Conservation (phyloP, 306 rosid species). For the Senna siamea region DNA sequence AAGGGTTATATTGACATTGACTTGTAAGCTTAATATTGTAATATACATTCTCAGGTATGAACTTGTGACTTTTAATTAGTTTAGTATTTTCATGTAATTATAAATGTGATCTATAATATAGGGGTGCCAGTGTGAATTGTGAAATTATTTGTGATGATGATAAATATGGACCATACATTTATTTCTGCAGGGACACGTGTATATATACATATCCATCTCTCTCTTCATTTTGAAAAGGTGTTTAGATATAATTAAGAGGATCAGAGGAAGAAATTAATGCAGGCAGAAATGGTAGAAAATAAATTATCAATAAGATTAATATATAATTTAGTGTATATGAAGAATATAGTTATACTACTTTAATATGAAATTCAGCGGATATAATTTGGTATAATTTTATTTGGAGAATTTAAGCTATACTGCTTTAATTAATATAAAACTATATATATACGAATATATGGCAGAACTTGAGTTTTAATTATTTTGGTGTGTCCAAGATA, state of each 20-base stretch:
- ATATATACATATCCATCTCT: no score
- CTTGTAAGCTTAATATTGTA: background rate
- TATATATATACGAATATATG: no score
- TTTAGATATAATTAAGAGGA: background rate
- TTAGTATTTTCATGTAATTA: no score
- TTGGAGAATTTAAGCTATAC: no score
- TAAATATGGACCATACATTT: background rate
- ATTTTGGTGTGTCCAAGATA: background rate
- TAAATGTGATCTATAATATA: no score
- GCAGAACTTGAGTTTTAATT: background rate
- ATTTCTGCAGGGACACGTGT: background rate
- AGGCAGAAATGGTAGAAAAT: background rate
- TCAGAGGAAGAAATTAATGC: background rate
- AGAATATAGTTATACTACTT: no score
- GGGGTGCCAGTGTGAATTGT: no score
- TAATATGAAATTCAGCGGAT: no score
- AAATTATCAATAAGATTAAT: no score
- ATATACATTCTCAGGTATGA: slow-evolving; percentile 37
- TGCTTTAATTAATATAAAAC: no score
- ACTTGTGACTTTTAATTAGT: slow-evolving; percentile 36
- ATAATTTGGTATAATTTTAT: no score
- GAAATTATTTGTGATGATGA: background rate
- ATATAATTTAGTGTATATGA: no score
- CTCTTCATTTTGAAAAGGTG: background rate
- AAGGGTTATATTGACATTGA: slow-evolving; percentile 19